Base-by-base conservation (phyloP, 768 basidiomycete species). In the Omphalotus guepiniiformis region DNA sequence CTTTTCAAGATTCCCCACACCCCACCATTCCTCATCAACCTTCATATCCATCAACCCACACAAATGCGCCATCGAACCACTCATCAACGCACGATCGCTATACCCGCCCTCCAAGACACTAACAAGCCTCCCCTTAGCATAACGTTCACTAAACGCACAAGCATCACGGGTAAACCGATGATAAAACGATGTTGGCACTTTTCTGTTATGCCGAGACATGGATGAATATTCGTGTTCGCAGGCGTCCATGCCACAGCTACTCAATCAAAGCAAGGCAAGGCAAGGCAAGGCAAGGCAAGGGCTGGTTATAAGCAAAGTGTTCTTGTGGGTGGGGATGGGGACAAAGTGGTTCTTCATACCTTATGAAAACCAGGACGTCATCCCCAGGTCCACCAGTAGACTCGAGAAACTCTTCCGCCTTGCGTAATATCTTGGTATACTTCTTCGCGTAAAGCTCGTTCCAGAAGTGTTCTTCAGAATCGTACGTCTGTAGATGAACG, bases 101-200 rank as follows among this genome's bases (percentile, higher is more conserved):
- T 97, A 97, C 1, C 94, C 95, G 1, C 95, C 95, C 67, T 99
- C 95, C 1, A 99, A 79, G 0, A 97, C 88, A 55, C 90, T 93
- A 30, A 98, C 73, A 4, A 95, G 56, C 34, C 82, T 76, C 0
- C 93, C 91, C 1, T 63, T 57, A 0, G 89, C 81, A 52, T 82
- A 82, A 37, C 62, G 53, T 22, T 85, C 75, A 6, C 86, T 83
- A 47, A 99, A 76, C 0, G 55, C 60, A 43, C 77, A 71, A 0
- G 81, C 79, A 55, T 95, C 92, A 3, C 66, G 72, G 0, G 92
- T 82, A 57, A 97, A 95, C 8, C 80, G 84, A 55, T 85, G 69
- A 63, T 88, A 98, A 64, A 96, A 96, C 0, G 82, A 80, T 0
- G 82, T 74, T 0, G 94, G 94, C 0, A 97, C 91, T 52, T 85